phyloP scores from a whole-genome alignment of 257 asterid genomes.

The Solanum commersonii region DNA sequence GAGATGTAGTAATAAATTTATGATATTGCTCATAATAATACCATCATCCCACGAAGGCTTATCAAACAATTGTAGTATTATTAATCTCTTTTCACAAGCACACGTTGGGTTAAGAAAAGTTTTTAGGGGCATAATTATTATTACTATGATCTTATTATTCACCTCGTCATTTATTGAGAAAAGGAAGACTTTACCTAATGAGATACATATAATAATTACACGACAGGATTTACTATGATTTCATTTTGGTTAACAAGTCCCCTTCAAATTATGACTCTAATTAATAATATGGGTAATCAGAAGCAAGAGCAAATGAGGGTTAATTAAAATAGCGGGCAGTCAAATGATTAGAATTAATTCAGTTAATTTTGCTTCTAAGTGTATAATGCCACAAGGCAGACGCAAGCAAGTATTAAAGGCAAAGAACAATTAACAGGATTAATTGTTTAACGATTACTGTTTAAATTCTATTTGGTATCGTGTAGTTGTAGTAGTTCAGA shows the following conservation, averaged over 20 bases:
- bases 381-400: conserved; percentile 2
- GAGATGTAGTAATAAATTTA: background rate
- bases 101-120: background rate
- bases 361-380: background rate
- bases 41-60: background rate
- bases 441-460: background rate
- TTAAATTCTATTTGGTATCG: background rate
- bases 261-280: conserved; percentile 20
- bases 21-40: background rate
- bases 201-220: conserved; percentile 1
- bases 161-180: conserved; percentile 5
- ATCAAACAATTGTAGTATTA: background rate
- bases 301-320: conserved; percentile 7
- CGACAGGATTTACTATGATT: conserved; percentile 17
- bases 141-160: background rate
- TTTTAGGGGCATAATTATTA: background rate
- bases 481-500: background rate
- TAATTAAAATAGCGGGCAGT: conserved; percentile 1
- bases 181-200: conserved; percentile 18
- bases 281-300: background rate
- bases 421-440: background rate
- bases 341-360: conserved; percentile 9
- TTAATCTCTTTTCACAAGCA: conserved; percentile 1
- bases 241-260: conserved; percentile 33
- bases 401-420: background rate